Evolutionary conservation across 2,329 filamentous ascomycete species (phyloP), one percentile per base, ranked within the genome.

Genomic region (Pleurostoma richardsiae): DNA sequence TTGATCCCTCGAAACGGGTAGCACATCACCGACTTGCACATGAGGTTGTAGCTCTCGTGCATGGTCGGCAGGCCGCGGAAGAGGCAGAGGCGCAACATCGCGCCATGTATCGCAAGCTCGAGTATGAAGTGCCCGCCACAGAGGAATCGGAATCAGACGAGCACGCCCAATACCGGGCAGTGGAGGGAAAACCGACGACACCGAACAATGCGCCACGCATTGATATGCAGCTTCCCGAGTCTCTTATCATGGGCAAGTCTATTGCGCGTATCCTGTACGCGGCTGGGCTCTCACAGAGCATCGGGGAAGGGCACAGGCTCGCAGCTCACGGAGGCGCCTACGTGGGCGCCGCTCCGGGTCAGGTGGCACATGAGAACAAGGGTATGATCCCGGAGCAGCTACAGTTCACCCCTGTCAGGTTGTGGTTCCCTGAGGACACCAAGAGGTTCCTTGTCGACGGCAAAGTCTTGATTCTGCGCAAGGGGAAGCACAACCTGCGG

Each of bases 21-120:
- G 90, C 92, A 3, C 92, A 99, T 57, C 91, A 96, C 60, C 70
- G 77, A 1, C 79, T 99, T 3, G 94, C 94, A 1, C 80, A 74
- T 43, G 91, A 99, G 61, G 85, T 97, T 27, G 73, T 95, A 1
- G 78, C 85, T 43, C 75, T 99, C 3, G 79, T 90, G 1, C 90
- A 97, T 60, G 89, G 91, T 10, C 62, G 71, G 0, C 58, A 76
- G 6, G 77, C 78, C 51, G 90, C 91, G 0, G 62, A 78, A 10
- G 70, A 77, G 27, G 83, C 88, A 5, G 80, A 83, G 49, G 49
- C 65, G 30, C 69, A 74, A 52, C 82, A 85, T 59, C 62, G 61
- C 42, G 64, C 70, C 42, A 63, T 80, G 49, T 81, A 80, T 55
- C 64, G 66, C 28, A 69, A 61, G 47, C 48, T 29, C 11, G n/a